Evolutionary conservation across 345 rosid genomes (phyloP).

Genomic region (Bretschneidera sinensis): DNA sequence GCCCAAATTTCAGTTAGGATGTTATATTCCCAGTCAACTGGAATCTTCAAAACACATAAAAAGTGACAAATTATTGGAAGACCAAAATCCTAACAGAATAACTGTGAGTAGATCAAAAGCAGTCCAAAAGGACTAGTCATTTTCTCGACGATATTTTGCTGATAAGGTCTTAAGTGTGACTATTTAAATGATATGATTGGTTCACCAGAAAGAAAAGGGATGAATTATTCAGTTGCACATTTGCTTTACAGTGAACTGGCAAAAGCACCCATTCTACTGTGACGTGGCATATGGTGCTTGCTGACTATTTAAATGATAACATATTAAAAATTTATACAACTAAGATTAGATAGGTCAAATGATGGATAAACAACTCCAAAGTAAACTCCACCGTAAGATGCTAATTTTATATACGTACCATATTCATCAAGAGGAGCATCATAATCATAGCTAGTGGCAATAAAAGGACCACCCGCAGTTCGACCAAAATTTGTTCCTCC

Average conservation of each 20-base stretch:
- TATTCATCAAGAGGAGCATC: constrained; percentile 98
- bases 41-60: too few species aligned
- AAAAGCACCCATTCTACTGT: background rate
- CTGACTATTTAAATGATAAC: background rate
- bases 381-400: background rate
- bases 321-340: too few species aligned
- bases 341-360: background rate
- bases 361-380: background rate
- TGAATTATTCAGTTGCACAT: background rate
- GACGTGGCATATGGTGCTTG: background rate
- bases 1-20: too few species aligned
- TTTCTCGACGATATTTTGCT: too few species aligned
- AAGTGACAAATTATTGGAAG: too few species aligned
- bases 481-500: constrained; percentile 99
- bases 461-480: constrained; percentile 99
- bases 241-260: background rate
- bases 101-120: too few species aligned
- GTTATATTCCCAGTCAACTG: too few species aligned
- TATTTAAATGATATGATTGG: too few species aligned
- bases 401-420: constrained; percentile 43
- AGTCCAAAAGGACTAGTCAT: too few species aligned
- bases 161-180: too few species aligned
- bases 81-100: too few species aligned
- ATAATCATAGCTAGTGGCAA: constrained; percentile 94
- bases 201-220: too few species aligned